phyloP scores from a whole-genome alignment of 2,329 filamentous ascomycete genomes.

The Chalaropsis thielavioides region DNA sequence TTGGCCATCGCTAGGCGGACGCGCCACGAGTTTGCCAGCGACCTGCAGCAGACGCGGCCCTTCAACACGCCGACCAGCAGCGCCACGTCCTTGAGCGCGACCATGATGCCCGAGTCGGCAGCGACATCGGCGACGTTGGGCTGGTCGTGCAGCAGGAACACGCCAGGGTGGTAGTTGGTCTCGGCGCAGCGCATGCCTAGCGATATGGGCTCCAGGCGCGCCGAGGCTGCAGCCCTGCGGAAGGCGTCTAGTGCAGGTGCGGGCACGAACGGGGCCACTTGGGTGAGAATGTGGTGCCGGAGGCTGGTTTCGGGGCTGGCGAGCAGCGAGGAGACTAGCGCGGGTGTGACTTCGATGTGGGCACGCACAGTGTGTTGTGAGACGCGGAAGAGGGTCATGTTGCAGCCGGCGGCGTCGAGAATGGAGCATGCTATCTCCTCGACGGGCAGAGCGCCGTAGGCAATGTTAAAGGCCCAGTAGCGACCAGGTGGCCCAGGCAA shows the following conservation, averaged over 20 bases:
- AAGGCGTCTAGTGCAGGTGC: conserved; percentile 9
- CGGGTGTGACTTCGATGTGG: conserved; percentile 20
- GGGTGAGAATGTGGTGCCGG: conserved; percentile 18
- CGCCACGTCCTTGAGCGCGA: conserved; percentile 22
- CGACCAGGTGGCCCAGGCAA: conserved; percentile 20
- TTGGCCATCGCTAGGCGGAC: conserved; percentile 11
- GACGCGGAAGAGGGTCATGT: conserved; percentile 21
- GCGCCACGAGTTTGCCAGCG: conserved; percentile 10
- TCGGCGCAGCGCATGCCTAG: conserved; percentile 6
- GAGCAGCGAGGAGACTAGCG: conserved; percentile 18
- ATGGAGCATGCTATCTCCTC: conserved; percentile 21
- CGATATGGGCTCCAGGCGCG: conserved; percentile 20
- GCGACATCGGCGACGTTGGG: conserved; percentile 19
- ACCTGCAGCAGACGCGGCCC: neutral
- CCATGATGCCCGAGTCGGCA: conserved; percentile 15
- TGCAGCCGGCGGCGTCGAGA: conserved; percentile 23
- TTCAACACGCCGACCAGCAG: conserved; percentile 16
- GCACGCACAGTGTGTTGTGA: conserved; percentile 23
- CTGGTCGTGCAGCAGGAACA: conserved; percentile 19
- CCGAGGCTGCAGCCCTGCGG: conserved; percentile 3
- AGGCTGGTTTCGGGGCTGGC: neutral
- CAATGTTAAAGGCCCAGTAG: conserved; percentile 23
- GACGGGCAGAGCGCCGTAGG: conserved; percentile 18
- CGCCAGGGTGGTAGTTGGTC: conserved; percentile 30
- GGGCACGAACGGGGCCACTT: conserved; percentile 5